A percentile compares a stretch with the other conserved stretches of the same genome.
phyloP scores from a whole-genome alignment of 768 basidiomycete species.

The Hysterangium stoloniferum region DNA sequence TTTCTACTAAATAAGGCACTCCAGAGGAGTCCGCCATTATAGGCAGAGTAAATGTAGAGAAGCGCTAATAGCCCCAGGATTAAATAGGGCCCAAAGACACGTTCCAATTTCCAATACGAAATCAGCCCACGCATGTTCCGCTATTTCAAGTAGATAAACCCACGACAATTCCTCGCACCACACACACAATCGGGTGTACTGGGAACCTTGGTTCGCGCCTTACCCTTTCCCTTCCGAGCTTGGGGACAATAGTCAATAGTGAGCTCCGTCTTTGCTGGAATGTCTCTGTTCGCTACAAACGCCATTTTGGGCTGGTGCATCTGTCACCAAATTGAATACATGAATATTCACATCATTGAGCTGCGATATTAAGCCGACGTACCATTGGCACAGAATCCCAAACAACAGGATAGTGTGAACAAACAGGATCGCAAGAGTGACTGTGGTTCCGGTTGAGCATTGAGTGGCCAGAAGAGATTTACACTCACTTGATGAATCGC shows the following conservation, averaged over 20 bases:
- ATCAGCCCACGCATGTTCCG: too few species aligned
- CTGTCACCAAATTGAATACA: slow-evolving; percentile 26
- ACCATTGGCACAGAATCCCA: slow-evolving; percentile 40
- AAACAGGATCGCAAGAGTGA: slow-evolving; percentile 61
- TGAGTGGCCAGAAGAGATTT: not conserved
- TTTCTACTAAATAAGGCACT: too few species aligned
- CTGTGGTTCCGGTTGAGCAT: slow-evolving; percentile 26
- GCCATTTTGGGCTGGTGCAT: slow-evolving; percentile 49
- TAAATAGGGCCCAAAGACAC: too few species aligned
- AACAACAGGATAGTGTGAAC: slow-evolving; percentile 48
- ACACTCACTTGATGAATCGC: slow-evolving; percentile 64
- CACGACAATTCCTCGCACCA: slow-evolving; percentile 4
- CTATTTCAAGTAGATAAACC: slow-evolving; percentile 4
- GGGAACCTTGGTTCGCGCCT: not conserved
- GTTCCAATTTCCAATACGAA: too few species aligned
- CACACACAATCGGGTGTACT: slow-evolving; percentile 7
- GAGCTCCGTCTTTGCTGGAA: slow-evolving; percentile 47
- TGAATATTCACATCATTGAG: not conserved
- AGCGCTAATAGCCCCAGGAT: too few species aligned
- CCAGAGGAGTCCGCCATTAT: too few species aligned
- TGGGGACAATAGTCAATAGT: slow-evolving; percentile 58
- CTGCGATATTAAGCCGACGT: slow-evolving; percentile 15
- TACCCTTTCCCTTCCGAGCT: slow-evolving; percentile 5
- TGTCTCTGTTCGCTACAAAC: slow-evolving; percentile 43
- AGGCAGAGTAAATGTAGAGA: too few species aligned